phyloP scores from a whole-genome alignment of 768 basidiomycete genomes.

The Lactarius sanguifluus region DNA sequence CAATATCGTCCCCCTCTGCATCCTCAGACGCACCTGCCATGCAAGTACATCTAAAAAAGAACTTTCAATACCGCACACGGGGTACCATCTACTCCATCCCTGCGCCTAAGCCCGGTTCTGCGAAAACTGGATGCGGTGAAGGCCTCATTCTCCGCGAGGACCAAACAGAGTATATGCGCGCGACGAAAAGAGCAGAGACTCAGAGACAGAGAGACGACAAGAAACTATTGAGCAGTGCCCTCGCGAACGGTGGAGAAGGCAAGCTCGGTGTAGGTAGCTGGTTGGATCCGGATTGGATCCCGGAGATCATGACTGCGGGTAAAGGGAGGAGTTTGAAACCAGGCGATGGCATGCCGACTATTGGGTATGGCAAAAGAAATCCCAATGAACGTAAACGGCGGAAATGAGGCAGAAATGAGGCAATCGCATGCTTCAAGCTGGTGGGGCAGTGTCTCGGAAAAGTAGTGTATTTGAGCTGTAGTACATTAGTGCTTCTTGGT shows the following conservation, averaged over 20 bases:
- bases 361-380: slow-evolving; percentile 87
- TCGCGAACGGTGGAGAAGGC: slow-evolving; percentile 48
- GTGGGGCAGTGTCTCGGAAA: not conserved
- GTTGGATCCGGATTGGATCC: slow-evolving; percentile 96
- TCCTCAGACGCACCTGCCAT: slow-evolving; percentile 62
- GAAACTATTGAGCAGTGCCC: slow-evolving; percentile 61
- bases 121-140: slow-evolving; percentile 78
- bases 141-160: slow-evolving; percentile 92
- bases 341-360: slow-evolving; percentile 70
- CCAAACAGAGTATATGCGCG: slow-evolving; percentile 82
- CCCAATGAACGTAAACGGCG: slow-evolving; percentile 77
- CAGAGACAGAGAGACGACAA: slow-evolving; percentile 77
- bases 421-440: not conserved
- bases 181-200: slow-evolving; percentile 73
- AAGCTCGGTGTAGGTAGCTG: slow-evolving; percentile 67
- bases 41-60: slow-evolving; percentile 91
- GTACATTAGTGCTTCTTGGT: slow-evolving; percentile 26
- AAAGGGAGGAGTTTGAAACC: slow-evolving; percentile 61
- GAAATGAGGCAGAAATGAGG: slow-evolving; percentile 46
- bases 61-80: slow-evolving; percentile 91
- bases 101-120: slow-evolving; percentile 81
- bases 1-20: slow-evolving; percentile 66
- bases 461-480: slow-evolving; percentile 30
- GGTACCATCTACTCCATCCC: slow-evolving; percentile 95
- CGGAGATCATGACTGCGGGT: slow-evolving; percentile 73